Evolutionary conservation across 805 yeast species (phyloP), one percentile per base, ranked within the genome.

Genomic region (Komagataella pseudopastoris): DNA sequence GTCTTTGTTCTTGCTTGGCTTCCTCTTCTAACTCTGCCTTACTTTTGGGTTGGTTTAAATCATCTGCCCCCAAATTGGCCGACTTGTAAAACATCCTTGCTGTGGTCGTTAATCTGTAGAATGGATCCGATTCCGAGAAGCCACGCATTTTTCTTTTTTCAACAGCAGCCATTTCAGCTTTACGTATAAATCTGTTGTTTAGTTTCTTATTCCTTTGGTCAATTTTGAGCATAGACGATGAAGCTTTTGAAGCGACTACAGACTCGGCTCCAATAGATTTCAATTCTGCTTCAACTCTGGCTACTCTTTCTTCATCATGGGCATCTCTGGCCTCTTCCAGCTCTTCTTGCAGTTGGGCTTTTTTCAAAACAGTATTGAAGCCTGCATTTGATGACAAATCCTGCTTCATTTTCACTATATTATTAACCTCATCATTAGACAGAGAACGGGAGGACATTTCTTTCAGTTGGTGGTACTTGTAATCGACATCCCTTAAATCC

Each of bases 161-260:
- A 18, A 76, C 74, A 49, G 85, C 80, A 58, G 72, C 72, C 49
- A 80, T 66, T 63, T 90, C 97, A 0, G 96, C 96, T 59, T 77
- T 75, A 61, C 95, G 81, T 58, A 89, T 80, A 49, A 78, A 78
- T 50, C 81, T 81, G 63, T 81, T 82, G 66, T 91, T 91, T 56
- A 84, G 75, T 59, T 80, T 85, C 64, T 96, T 78, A 66, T 93
- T 93, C 60, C 96, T 80, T 59, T 85, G 84, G 57, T 89, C 88
- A 50, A 89, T 86, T 57, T 78, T 80, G 46, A 85, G 78, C 69
- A 88, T 74, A 52, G 78, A 73, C 56, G 67, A 71, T 66, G 62
- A 68, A 58, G 56, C 66, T 67, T 55, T 66, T 63, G 53, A 63
- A 55, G 23, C 46, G 18, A 18, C 23, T 17, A 20, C 46, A 44